These are phyloP conservation scores for Scedosporium minutisporum DNA, from an alignment of 2,329 filamentous ascomycete species.

Conservation along the genomic window DNA sequence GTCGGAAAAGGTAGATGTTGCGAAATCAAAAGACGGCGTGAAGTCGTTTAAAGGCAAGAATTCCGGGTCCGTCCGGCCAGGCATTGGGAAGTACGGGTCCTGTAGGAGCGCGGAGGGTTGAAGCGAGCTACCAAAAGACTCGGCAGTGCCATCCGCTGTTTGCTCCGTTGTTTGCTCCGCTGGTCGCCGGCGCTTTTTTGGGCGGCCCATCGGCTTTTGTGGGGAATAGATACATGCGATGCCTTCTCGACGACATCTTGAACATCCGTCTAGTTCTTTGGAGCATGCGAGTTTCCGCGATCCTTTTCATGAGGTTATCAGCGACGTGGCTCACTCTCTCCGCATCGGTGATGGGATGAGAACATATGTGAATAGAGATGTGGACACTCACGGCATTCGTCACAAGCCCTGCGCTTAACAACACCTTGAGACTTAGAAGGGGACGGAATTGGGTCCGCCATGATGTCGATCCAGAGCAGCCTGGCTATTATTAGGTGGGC, in stretches of 20 bases:
- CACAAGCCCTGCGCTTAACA: constrained; percentile 52
- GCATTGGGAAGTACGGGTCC: background rate
- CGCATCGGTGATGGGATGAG: background rate
- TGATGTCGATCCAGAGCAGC: background rate
- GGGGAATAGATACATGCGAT: constrained; percentile 51
- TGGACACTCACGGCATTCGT: constrained; percentile 52
- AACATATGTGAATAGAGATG: constrained; percentile 18
- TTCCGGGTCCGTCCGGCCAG: background rate
- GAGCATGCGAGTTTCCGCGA: constrained; percentile 55
- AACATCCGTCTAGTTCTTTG: constrained; percentile 51
- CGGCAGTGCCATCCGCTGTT: background rate
- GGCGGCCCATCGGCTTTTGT: constrained; percentile 58
- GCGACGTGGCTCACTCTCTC: background rate
- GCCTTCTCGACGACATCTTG: constrained; percentile 47
- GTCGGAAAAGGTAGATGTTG: background rate
- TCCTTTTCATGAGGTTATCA: constrained; percentile 27
- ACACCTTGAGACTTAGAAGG: constrained; percentile 13
- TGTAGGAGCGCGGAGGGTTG: background rate
- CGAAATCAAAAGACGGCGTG: background rate
- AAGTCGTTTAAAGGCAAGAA: background rate
- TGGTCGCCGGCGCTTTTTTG: constrained; percentile 41
- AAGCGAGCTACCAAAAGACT: background rate
- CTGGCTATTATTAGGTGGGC: too few relatives aligned
- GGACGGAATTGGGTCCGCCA: constrained; percentile 12
- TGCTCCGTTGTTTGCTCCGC: background rate